phyloP scores from a whole-genome alignment of 495 filamentous ascomycete species.

The Cercophora samala region DNA sequence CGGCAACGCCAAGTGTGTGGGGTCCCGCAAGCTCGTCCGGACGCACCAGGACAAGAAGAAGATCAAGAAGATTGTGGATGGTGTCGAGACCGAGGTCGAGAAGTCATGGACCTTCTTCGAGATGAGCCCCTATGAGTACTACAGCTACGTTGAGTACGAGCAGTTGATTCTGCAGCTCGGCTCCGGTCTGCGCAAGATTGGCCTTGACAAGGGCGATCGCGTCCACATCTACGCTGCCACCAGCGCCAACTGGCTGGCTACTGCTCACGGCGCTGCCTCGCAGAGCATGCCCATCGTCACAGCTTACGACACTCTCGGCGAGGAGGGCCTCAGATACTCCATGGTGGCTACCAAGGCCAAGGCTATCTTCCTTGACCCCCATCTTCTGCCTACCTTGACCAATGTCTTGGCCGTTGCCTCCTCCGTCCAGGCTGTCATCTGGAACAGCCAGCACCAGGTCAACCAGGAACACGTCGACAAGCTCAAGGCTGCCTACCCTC shows the following conservation, averaged over 20 bases:
- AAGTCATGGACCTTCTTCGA: constrained; percentile 98
- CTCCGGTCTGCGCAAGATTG: constrained; percentile 73
- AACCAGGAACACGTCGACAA: constrained; percentile 77
- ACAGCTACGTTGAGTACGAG: constrained; percentile 87
- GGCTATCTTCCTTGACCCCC: constrained; percentile 86
- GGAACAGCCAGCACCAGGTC: constrained; percentile 74
- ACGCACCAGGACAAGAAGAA: constrained; percentile 92
- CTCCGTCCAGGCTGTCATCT: constrained; percentile 79
- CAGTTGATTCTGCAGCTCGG: constrained; percentile 69
- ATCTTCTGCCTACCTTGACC: constrained; percentile 73
- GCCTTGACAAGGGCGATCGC: constrained; percentile 66
- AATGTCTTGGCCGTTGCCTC: constrained; percentile 78
- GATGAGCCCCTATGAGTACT: constrained; percentile 80
- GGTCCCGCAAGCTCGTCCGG: constrained; percentile 73
- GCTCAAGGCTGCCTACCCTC: constrained; percentile 65
- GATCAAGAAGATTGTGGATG: constrained; percentile 94
- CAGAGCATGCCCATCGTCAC: constrained; percentile 65
- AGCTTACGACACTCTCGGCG: constrained; percentile 84
- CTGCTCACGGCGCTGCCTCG: constrained; percentile 51
- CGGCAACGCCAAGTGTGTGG: constrained; percentile 86
- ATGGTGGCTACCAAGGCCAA: constrained; percentile 81
- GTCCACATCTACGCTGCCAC: constrained; percentile 91
- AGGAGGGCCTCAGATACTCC: constrained; percentile 89
- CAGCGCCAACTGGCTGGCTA: constrained; percentile 75
- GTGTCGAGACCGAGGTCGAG: constrained; percentile 81